A percentile compares a stretch with the other conserved stretches of the same genome.
These are phyloP conservation scores for Mycena haematopus DNA, from an alignment of 768 basidiomycete species.

Conservation along the genomic window DNA sequence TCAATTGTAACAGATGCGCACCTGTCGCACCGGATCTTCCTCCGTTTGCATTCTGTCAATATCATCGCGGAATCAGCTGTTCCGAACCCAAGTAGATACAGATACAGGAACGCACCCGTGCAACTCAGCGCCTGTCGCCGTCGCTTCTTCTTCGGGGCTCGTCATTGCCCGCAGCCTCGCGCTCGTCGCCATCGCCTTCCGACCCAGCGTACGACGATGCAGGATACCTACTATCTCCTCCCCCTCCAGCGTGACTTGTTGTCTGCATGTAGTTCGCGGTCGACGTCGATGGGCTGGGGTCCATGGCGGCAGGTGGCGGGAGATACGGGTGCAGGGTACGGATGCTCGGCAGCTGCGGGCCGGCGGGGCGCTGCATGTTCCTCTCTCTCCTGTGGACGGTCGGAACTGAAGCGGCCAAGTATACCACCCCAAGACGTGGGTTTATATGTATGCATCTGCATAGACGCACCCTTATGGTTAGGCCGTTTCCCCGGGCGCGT, in stretches of 20 bases:
- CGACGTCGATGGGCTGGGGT: conserved; percentile 35
- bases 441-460: conserved; percentile 4
- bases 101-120: conserved; percentile 61
- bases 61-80: conserved; percentile 6
- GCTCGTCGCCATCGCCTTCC: conserved; percentile 57
- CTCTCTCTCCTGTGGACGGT: background rate
- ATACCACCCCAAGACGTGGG: background rate
- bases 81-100: background rate
- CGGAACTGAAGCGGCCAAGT: background rate
- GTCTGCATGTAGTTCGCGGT: conserved; percentile 30
- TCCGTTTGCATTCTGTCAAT: conserved; percentile 76
- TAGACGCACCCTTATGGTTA: conserved; percentile 10
- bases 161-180: conserved; percentile 48
- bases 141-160: conserved; percentile 83
- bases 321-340: conserved; percentile 60
- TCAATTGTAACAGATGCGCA: conserved; percentile 38
- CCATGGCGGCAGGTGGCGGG: conserved; percentile 46
- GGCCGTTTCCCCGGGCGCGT: background rate
- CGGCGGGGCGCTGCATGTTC: conserved; percentile 16
- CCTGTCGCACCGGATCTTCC: conserved; percentile 92
- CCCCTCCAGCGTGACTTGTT: background rate
- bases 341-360: conserved; percentile 61
- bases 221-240: conserved; percentile 21
- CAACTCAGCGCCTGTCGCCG: conserved; percentile 84
- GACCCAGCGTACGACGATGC: conserved; percentile 36